Evolutionary conservation across 331 rosid species (phyloP).

Genomic region (Pyracantha coccinea): DNA sequence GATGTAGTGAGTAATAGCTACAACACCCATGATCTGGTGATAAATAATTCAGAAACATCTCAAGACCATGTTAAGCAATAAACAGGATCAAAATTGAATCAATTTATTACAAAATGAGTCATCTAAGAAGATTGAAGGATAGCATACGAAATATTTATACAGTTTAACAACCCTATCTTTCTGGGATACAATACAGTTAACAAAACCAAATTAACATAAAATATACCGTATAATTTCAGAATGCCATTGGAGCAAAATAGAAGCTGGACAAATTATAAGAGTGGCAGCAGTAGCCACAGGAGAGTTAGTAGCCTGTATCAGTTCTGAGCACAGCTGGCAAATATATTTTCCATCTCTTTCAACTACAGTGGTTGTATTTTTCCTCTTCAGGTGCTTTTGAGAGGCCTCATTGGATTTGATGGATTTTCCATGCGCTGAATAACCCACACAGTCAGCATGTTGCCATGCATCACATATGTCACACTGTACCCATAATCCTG

Average conservation of each 20-base stretch:
- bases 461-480: slow-evolving; percentile 98
- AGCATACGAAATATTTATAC: background rate
- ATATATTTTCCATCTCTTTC: slow-evolving; percentile 65
- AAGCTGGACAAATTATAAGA: slow-evolving; percentile 90
- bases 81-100: background rate
- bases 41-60: background rate
- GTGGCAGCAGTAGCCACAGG: slow-evolving; percentile 92
- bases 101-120: background rate
- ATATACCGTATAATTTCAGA: slow-evolving; percentile 73
- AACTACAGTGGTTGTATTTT: slow-evolving; percentile 37
- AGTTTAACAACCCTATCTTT: background rate
- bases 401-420: slow-evolving; percentile 32
- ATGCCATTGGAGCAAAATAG: slow-evolving; percentile 91
- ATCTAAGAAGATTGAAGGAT: background rate
- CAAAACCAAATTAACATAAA: background rate
- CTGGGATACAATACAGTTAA: background rate
- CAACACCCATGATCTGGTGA: background rate
- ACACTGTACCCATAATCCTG: slow-evolving; percentile 96
- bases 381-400: slow-evolving; percentile 28
- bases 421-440: slow-evolving; percentile 58
- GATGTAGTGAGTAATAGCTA: too few species aligned
- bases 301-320: slow-evolving; percentile 65
- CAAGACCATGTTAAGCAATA: background rate
- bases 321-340: slow-evolving; percentile 79
- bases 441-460: slow-evolving; percentile 93